Evolutionary conservation across 2,329 filamentous ascomycete genomes (phyloP).

Genomic region (Sclerotiophoma versabilis): DNA sequence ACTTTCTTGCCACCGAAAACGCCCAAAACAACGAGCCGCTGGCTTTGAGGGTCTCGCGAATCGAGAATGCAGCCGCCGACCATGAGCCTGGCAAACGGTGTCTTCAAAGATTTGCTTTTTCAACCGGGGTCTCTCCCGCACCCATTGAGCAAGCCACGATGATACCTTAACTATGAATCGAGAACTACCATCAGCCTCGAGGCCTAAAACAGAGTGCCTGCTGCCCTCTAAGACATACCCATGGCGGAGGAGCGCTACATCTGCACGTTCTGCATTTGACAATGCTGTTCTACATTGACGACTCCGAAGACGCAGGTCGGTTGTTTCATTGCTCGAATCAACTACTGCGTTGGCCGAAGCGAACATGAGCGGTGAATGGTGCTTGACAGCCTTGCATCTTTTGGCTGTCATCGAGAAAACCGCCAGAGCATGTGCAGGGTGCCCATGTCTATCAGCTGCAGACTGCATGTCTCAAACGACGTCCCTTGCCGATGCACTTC

Average conservation of each 20-base stretch:
- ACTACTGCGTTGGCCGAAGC: slow-evolving; percentile 19
- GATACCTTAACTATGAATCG: slow-evolving; percentile 31
- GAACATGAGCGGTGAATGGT: slow-evolving; percentile 29
- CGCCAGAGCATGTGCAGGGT: slow-evolving; percentile 17
- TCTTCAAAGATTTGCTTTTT: slow-evolving; percentile 25
- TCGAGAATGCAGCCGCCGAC: slow-evolving; percentile 31
- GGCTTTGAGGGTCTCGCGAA: slow-evolving; percentile 20
- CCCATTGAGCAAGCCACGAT: slow-evolving; percentile 30
- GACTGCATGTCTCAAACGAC: slow-evolving; percentile 19
- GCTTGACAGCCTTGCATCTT: slow-evolving; percentile 24
- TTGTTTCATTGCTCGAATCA: slow-evolving; percentile 26
- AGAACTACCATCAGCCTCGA: slow-evolving; percentile 25
- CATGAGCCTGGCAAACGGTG: slow-evolving; percentile 34
- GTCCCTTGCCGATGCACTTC: slow-evolving; percentile 22
- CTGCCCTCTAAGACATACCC: slow-evolving; percentile 17
- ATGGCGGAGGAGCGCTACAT: slow-evolving; percentile 9
- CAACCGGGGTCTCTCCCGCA: slow-evolving; percentile 7
- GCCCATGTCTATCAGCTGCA: slow-evolving; percentile 15
- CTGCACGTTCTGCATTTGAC: slow-evolving; percentile 37
- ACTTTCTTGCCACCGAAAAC: slow-evolving; percentile 16
- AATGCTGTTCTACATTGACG: slow-evolving; percentile 33
- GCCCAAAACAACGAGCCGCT: slow-evolving; percentile 29
- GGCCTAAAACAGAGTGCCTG: slow-evolving; percentile 15
- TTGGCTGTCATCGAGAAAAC: slow-evolving; percentile 19
- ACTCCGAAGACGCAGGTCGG: slow-evolving; percentile 15